phyloP scores from a whole-genome alignment of 495 filamentous ascomycete genomes.

The Thermothielavioides terrestris region DNA sequence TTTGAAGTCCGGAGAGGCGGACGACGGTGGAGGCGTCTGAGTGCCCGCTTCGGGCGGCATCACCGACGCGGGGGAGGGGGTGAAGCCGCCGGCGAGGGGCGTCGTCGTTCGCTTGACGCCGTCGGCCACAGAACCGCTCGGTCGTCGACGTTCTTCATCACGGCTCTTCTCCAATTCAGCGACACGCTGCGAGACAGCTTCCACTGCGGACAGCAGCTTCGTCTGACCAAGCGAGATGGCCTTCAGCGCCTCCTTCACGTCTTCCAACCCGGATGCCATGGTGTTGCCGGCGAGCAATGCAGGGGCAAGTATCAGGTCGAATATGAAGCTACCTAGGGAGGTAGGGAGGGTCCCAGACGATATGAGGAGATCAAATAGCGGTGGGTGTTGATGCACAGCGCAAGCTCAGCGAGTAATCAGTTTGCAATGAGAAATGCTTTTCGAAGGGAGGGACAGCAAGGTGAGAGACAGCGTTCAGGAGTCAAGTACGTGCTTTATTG shows the following conservation, averaged over 20 bases:
- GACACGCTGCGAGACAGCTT: slow-evolving; percentile 54
- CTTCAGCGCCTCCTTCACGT: slow-evolving; percentile 45
- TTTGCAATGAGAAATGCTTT: not conserved
- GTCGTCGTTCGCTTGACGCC: slow-evolving; percentile 11
- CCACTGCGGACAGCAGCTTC: slow-evolving; percentile 52
- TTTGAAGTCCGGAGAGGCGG: slow-evolving; percentile 16
- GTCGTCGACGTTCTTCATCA: not conserved
- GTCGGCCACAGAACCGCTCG: not conserved
- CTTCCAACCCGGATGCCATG: slow-evolving; percentile 30
- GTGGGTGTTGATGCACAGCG: not conserved
- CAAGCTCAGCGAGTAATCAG: not conserved
- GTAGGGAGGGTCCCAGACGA: too few species aligned
- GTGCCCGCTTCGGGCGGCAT: slow-evolving; percentile 27
- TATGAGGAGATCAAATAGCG: too few species aligned
- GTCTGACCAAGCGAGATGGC: slow-evolving; percentile 48
- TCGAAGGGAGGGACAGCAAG: not conserved
- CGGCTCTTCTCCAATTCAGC: slow-evolving; percentile 17
- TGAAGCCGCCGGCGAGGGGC: slow-evolving; percentile 16
- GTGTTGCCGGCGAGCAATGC: not conserved
- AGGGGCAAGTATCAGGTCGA: not conserved
- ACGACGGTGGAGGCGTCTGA: slow-evolving; percentile 12
- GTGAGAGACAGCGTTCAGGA: not conserved
- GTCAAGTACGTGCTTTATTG: not conserved
- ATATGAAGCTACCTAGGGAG: too few species aligned
- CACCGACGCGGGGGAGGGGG: slow-evolving; percentile 18